A percentile compares a stretch with the other conserved stretches of the same genome.
These are phyloP conservation scores for Flaveria linearis DNA, from an alignment of 129 eudicot genomes.

Conservation along the genomic window DNA sequence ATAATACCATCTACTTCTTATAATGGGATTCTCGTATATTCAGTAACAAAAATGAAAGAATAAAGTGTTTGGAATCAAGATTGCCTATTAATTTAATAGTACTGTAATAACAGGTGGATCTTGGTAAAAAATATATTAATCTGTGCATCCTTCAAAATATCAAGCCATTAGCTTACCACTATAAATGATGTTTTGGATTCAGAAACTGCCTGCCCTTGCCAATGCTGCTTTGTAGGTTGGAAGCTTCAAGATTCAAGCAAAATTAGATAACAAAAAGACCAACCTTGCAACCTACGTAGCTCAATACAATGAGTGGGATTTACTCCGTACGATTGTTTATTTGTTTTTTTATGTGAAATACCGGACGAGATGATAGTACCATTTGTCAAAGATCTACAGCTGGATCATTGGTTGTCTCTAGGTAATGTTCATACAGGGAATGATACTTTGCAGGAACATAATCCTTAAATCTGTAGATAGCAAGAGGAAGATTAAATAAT, in stretches of 20 bases:
- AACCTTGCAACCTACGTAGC: too few relatives aligned
- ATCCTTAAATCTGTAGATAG: conserved; percentile 62
- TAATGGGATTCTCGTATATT: neutral
- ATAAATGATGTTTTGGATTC: conserved; percentile 1
- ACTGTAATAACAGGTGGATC: conserved; percentile 4
- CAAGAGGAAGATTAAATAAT: conserved; percentile 12
- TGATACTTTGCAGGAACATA: conserved; percentile 67
- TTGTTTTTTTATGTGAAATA: neutral
- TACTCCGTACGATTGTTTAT: too few relatives aligned
- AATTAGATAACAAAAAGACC: neutral
- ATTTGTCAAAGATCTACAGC: conserved; percentile 37
- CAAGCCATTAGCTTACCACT: neutral
- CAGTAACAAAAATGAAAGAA: neutral
- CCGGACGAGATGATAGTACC: conserved; percentile 22
- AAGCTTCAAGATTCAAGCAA: conserved; percentile 4
- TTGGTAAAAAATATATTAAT: neutral
- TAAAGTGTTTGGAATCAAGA: too few relatives aligned
- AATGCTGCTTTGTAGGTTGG: neutral
- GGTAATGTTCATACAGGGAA: conserved; percentile 53
- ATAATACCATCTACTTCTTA: neutral
- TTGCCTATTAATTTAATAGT: neutral
- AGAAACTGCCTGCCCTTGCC: conserved; percentile 12
- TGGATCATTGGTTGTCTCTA: conserved; percentile 22
- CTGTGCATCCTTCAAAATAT: neutral
- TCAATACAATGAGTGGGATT: too few relatives aligned